Evolutionary conservation across 352 stramenopile species (phyloP).

Genomic region (Globisporangium yorkense): DNA sequence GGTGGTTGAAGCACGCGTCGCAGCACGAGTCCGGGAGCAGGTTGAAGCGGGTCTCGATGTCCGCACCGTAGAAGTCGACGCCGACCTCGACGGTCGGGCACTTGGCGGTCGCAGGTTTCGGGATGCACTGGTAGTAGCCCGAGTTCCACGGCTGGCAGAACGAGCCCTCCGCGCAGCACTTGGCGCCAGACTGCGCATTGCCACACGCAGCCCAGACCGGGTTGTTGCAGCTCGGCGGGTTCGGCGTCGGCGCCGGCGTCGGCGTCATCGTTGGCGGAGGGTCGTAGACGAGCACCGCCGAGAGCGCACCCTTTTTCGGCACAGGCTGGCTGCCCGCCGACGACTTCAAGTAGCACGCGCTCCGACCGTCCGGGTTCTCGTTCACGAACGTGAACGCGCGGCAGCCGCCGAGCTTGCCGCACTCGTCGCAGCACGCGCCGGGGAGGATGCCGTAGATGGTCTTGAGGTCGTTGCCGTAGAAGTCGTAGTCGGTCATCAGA

Average conservation of each 20-base stretch:
- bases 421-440: slow-evolving; percentile 34
- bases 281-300: slow-evolving; percentile 8
- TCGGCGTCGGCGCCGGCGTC: not conserved
- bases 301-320: slow-evolving; percentile 1
- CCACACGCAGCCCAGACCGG: slow-evolving; percentile 28
- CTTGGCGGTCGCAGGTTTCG: slow-evolving; percentile 18
- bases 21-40: slow-evolving; percentile 44
- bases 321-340: slow-evolving; percentile 8
- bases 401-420: slow-evolving; percentile 33
- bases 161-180: slow-evolving; percentile 32
- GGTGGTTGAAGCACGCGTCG: slow-evolving; percentile 30
- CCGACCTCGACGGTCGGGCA: slow-evolving; percentile 31
- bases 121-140: slow-evolving; percentile 51
- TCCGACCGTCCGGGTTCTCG: slow-evolving; percentile 39
- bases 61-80: slow-evolving; percentile 42
- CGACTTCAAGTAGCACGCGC: slow-evolving; percentile 52
- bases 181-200: slow-evolving; percentile 20
- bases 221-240: slow-evolving; percentile 16
- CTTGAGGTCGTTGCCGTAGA: slow-evolving; percentile 2
- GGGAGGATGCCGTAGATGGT: slow-evolving; percentile 35
- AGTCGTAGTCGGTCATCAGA: slow-evolving; percentile 10
- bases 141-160: slow-evolving; percentile 63
- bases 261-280: not conserved
- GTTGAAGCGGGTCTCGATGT: slow-evolving; percentile 35
- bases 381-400: slow-evolving; percentile 58